Conservation (phyloP, 1,139 yeast species). For the Debaryomyces udenii region DNA sequence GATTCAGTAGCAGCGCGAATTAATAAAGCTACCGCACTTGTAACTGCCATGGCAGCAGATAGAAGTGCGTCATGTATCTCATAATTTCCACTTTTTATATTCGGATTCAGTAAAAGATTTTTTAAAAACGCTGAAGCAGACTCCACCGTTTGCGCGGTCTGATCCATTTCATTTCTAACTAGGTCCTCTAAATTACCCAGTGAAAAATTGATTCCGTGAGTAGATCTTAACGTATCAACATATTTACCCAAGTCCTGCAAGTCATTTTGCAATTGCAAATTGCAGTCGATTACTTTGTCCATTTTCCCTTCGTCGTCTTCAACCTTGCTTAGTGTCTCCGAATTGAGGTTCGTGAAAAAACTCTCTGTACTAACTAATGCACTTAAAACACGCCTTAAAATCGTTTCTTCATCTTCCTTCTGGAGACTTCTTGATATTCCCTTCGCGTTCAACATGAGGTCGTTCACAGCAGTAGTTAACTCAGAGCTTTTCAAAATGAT, state of each 20-base stretch:
- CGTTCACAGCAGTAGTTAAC: conserved; percentile 66
- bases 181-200: conserved; percentile 66
- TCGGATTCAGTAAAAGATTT: conserved; percentile 57
- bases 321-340: conserved; percentile 52
- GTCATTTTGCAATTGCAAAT: conserved; percentile 70
- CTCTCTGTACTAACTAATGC: conserved; percentile 64
- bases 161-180: conserved; percentile 71
- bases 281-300: conserved; percentile 75
- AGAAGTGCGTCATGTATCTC: conserved; percentile 80
- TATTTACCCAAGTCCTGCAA: conserved; percentile 61
- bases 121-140: conserved; percentile 66
- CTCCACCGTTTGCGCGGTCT: conserved; percentile 71
- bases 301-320: conserved; percentile 67
- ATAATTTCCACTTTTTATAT: conserved; percentile 58
- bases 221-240: conserved; percentile 57
- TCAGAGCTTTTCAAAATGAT: conserved; percentile 70
- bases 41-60: conserved; percentile 79
- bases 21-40: conserved; percentile 74
- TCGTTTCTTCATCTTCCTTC: conserved; percentile 55
- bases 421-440: conserved; percentile 64
- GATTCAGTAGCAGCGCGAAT: conserved; percentile 80
- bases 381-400: conserved; percentile 53
- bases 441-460: conserved; percentile 68
- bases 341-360: conserved; percentile 62
- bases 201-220: conserved; percentile 42